Evolutionary conservation across 202 grass and related monocot genomes (phyloP).

Genomic region (Saccharum hybrid): DNA sequence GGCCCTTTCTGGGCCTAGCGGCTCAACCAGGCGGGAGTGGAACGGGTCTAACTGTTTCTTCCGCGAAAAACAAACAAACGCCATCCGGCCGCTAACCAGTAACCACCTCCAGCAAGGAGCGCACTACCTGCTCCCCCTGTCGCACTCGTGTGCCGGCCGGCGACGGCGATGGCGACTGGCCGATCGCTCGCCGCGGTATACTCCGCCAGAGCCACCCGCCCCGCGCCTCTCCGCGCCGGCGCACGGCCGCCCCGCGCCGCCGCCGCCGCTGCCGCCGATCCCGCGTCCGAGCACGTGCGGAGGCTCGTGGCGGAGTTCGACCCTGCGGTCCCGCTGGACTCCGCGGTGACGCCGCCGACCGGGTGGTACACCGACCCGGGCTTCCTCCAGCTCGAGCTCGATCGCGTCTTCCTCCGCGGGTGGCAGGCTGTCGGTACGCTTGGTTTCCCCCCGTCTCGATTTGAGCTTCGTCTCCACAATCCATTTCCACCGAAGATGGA

Average conservation of each 20-base stretch:
- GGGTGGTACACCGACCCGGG: slow-evolving; percentile 73
- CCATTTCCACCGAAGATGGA: neutral
- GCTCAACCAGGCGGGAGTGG: neutral
- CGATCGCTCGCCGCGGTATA: slow-evolving; percentile 35
- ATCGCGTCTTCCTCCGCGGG: slow-evolving; percentile 76
- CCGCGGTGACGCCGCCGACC: slow-evolving; percentile 70
- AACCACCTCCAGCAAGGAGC: neutral
- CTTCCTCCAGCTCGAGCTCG: slow-evolving; percentile 68
- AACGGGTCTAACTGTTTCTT: neutral
- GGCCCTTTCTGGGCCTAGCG: neutral
- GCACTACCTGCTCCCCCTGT: neutral
- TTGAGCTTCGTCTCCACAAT: neutral
- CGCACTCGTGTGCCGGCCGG: slow-evolving; percentile 1
- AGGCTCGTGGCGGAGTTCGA: slow-evolving; percentile 72
- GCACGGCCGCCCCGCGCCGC: neutral
- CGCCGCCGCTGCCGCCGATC: neutral
- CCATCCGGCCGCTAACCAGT: too few relatives aligned
- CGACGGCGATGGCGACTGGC: slow-evolving; percentile 49
- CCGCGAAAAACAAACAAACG: too few relatives aligned
- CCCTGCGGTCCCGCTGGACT: slow-evolving; percentile 62
- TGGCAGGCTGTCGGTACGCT: slow-evolving; percentile 86
- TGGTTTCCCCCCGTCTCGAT: neutral
- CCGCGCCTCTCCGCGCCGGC: neutral
- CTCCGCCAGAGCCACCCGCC: neutral
- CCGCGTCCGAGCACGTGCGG: slow-evolving; percentile 23